A percentile compares a stretch with the other conserved stretches of the same genome.
Conservation (phyloP, 1,139 yeast genomes). For the Hyphopichia wangnamkhiaoensis region DNA sequence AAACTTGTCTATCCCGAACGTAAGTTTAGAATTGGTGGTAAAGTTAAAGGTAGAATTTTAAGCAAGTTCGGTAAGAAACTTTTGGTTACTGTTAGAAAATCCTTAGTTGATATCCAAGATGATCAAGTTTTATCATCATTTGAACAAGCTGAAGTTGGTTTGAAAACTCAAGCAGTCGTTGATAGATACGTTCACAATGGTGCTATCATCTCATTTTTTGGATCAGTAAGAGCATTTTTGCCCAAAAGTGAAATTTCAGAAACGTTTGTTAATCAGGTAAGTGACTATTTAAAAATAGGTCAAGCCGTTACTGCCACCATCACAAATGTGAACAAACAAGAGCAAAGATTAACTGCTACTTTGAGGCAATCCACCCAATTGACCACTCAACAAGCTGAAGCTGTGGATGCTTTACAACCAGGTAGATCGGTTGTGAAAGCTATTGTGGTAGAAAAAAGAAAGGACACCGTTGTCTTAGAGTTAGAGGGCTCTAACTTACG, state of each 20-base stretch:
- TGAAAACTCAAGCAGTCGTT: constrained; percentile 73
- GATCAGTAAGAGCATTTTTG: constrained; percentile 72
- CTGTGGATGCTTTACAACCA: constrained; percentile 49
- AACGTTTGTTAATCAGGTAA: constrained; percentile 75
- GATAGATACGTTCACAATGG: constrained; percentile 74
- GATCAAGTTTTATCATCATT: constrained; percentile 54
- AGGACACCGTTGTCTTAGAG: constrained; percentile 71
- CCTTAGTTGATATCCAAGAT: constrained; percentile 70
- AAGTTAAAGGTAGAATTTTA: constrained; percentile 71
- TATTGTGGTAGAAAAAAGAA: constrained; percentile 69
- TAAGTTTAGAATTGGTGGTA: constrained; percentile 81
- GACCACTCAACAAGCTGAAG: constrained; percentile 49
- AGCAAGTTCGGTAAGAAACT: constrained; percentile 44
- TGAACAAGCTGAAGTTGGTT: constrained; percentile 57
- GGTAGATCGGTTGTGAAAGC: constrained; percentile 71
- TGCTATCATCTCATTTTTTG: constrained; percentile 81
- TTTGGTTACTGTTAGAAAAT: constrained; percentile 75
- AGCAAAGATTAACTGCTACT: constrained; percentile 65
- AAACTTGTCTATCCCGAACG: constrained; percentile 87
- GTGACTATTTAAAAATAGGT: constrained; percentile 76
- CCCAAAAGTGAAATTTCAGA: constrained; percentile 91
- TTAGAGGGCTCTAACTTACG: constrained; percentile 54
- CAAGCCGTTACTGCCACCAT: constrained; percentile 81
- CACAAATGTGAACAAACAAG: constrained; percentile 54
- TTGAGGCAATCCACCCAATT: constrained; percentile 65